Evolutionary conservation across 2,329 filamentous ascomycete genomes (phyloP).

Genomic region (Colletotrichum zoysiae): DNA sequence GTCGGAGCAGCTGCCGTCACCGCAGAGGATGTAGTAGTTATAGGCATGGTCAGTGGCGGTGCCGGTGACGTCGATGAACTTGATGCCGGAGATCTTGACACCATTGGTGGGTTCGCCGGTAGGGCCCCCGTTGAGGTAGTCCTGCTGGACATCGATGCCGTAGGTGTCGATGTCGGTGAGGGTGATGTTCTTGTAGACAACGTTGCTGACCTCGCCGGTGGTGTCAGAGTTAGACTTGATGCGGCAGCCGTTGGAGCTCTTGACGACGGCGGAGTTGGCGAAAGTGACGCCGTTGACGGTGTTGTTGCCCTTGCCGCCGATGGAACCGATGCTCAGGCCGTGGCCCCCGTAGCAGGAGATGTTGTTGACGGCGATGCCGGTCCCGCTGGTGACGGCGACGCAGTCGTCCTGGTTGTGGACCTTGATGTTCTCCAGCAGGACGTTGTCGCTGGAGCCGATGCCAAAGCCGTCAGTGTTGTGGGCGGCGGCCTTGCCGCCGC

Average conservation of each 20-base stretch:
- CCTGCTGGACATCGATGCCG: conserved; percentile 40
- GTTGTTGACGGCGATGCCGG: conserved; percentile 54
- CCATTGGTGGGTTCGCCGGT: conserved; percentile 36
- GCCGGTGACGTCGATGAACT: conserved; percentile 33
- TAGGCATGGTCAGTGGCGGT: conserved; percentile 22
- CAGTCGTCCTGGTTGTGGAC: conserved; percentile 60
- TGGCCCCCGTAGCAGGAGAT: conserved; percentile 61
- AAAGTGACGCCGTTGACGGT: conserved; percentile 58
- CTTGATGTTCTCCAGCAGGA: conserved; percentile 52
- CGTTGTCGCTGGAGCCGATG: conserved; percentile 53
- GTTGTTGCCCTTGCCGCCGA: conserved; percentile 56
- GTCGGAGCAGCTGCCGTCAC: conserved; percentile 36
- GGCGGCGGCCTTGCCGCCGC: conserved; percentile 42
- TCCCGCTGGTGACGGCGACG: conserved; percentile 58
- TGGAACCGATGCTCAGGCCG: conserved; percentile 60
- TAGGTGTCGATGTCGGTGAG: conserved; percentile 32
- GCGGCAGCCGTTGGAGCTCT: conserved; percentile 58
- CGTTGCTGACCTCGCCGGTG: conserved; percentile 54
- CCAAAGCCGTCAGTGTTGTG: conserved; percentile 61
- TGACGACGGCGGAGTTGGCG: conserved; percentile 54
- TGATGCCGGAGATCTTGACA: conserved; percentile 28
- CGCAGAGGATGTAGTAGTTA: conserved; percentile 41
- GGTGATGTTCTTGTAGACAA: conserved; percentile 54
- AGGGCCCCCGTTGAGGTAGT: conserved; percentile 41
- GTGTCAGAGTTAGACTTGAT: conserved; percentile 60